Percentiles rank a stretch among this genome's conserved stretches.
phyloP scores from a whole-genome alignment of 768 basidiomycete genomes.

The Chlorophyllum brunneum region DNA sequence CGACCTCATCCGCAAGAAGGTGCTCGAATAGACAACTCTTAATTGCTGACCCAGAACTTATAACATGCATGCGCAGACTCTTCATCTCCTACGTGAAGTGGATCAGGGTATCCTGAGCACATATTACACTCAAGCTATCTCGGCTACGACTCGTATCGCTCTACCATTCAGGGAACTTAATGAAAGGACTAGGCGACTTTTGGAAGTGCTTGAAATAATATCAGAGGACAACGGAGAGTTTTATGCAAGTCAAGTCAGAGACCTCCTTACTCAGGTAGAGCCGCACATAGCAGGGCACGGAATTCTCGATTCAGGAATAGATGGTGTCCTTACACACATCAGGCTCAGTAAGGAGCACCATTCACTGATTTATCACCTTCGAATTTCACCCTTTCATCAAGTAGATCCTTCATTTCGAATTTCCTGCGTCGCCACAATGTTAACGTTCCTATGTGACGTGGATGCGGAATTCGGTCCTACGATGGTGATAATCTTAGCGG shows the following conservation, averaged over 20 bases:
- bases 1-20: slow-evolving; percentile 52
- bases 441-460: slow-evolving; percentile 46
- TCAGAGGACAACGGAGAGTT: slow-evolving; percentile 47
- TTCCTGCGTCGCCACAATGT: slow-evolving; percentile 39
- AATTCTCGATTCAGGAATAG: slow-evolving; percentile 49
- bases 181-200: slow-evolving; percentile 22
- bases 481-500: slow-evolving; percentile 40
- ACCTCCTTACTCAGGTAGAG: slow-evolving; percentile 37
- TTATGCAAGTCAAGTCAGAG: slow-evolving; percentile 51
- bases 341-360: slow-evolving; percentile 39
- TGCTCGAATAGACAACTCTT: slow-evolving; percentile 20
- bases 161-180: slow-evolving; percentile 23
- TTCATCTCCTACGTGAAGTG: slow-evolving; percentile 52
- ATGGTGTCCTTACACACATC: slow-evolving; percentile 47
- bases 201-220: slow-evolving; percentile 52
- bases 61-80: slow-evolving; percentile 40
- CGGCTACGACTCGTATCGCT: neutral
- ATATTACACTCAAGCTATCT: slow-evolving; percentile 39
- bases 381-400: slow-evolving; percentile 19
- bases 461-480: slow-evolving; percentile 57
- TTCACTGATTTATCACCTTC: neutral
- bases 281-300: slow-evolving; percentile 29
- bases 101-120: slow-evolving; percentile 56
- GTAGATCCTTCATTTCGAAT: slow-evolving; percentile 37
- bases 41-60: neutral